Conservation (phyloP, 2,329 filamentous ascomycete species). For the Fusarium haematococcum region DNA sequence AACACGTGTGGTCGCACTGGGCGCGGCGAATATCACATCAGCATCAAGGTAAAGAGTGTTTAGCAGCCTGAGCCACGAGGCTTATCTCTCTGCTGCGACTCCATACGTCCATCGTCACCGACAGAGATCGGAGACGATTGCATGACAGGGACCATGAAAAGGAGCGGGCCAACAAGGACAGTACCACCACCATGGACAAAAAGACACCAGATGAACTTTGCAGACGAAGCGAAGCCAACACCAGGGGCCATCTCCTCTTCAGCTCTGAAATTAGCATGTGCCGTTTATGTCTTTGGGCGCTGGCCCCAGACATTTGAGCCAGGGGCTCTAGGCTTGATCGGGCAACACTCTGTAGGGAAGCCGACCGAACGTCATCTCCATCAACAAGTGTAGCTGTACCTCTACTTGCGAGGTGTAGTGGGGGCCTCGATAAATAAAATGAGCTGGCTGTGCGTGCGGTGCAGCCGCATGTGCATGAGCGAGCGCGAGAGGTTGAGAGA, state of each 20-base stretch:
- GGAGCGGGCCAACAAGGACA: background rate
- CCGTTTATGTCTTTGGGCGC: constrained; percentile 19
- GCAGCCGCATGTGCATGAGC: constrained; percentile 25
- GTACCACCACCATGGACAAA: background rate
- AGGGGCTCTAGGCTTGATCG: constrained; percentile 29
- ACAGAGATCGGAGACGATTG: background rate
- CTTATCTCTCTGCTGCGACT: background rate
- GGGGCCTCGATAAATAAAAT: constrained; percentile 33
- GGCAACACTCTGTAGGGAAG: constrained; percentile 22
- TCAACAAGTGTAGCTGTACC: constrained; percentile 7
- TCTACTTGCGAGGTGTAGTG: constrained; percentile 23
- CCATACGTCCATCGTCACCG: background rate
- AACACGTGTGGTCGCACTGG: constrained; percentile 22
- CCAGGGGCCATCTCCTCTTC: constrained; percentile 16
- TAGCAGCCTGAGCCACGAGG: constrained; percentile 3
- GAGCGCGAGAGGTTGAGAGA: constrained; percentile 8
- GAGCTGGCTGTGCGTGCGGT: constrained; percentile 33
- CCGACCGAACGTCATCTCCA: constrained; percentile 25
- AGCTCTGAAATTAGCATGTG: constrained; percentile 35
- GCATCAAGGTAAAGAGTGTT: background rate
- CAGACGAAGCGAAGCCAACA: background rate
- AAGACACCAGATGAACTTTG: background rate
- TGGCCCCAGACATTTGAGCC: constrained; percentile 7
- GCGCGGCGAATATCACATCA: constrained; percentile 12
- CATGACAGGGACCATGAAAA: background rate